These are phyloP conservation scores for Alternaria ethzedia DNA, from an alignment of 2,329 filamentous ascomycete species.

Conservation along the genomic window DNA sequence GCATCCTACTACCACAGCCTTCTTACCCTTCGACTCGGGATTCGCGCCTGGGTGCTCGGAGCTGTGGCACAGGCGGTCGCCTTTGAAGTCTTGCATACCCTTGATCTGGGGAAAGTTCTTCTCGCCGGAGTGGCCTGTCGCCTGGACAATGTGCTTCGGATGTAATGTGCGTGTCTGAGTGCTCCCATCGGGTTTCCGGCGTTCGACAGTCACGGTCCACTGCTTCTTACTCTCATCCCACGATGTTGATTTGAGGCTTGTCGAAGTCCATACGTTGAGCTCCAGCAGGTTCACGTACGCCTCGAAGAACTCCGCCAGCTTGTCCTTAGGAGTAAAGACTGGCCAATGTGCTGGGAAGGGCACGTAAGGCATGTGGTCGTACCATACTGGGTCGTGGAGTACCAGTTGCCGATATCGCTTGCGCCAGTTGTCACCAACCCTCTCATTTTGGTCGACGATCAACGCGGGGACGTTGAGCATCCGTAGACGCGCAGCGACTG, in stretches of 20 bases:
- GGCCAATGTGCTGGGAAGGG: slow-evolving; percentile 43
- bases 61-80: slow-evolving; percentile 42
- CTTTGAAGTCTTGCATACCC: slow-evolving; percentile 46
- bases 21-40: slow-evolving; percentile 47
- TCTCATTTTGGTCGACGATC: slow-evolving; percentile 53
- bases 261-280: slow-evolving; percentile 50
- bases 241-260: slow-evolving; percentile 44
- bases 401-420: slow-evolving; percentile 55
- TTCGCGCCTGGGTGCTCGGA: slow-evolving; percentile 43
- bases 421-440: slow-evolving; percentile 56
- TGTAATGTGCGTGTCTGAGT: slow-evolving; percentile 32
- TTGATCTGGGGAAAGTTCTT: slow-evolving; percentile 41
- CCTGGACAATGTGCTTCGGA: slow-evolving; percentile 40
- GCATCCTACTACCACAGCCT: slow-evolving; percentile 55
- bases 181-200: slow-evolving; percentile 27
- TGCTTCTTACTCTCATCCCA: slow-evolving; percentile 47
- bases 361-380: slow-evolving; percentile 49
- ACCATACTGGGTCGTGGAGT: slow-evolving; percentile 50
- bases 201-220: slow-evolving; percentile 49
- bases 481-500: slow-evolving; percentile 52
- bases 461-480: slow-evolving; percentile 53
- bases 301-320: slow-evolving; percentile 49
- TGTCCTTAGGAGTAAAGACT: slow-evolving; percentile 42
- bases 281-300: slow-evolving; percentile 46
- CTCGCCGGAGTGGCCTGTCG: slow-evolving; percentile 42